Evolutionary conservation across 1,284 basidiomycete genomes (phyloP).

Genomic region (Fomes fomentarius): DNA sequence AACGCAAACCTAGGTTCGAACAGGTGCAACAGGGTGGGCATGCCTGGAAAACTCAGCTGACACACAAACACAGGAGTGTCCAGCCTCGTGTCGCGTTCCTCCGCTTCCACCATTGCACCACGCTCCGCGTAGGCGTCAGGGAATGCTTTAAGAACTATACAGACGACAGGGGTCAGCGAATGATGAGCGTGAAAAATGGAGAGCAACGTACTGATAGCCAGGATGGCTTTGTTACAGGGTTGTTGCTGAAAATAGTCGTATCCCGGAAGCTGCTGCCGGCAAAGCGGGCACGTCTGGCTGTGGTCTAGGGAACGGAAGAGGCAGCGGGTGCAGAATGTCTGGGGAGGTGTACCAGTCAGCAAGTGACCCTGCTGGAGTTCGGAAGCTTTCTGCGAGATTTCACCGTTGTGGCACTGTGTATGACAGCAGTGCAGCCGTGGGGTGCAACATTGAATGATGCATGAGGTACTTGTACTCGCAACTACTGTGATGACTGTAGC

Average conservation of each 20-base stretch:
- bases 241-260: constrained; percentile 85
- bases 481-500: neutral
- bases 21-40: constrained; percentile 89
- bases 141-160: constrained; percentile 65
- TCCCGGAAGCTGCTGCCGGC: constrained; percentile 75
- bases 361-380: neutral
- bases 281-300: constrained; percentile 81
- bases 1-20: constrained; percentile 77
- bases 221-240: constrained; percentile 67
- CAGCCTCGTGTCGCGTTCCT: constrained; percentile 77
- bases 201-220: constrained; percentile 66
- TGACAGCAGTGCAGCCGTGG: no score
- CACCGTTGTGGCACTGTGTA: no score
- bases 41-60: constrained; percentile 87
- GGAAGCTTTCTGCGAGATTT: no score
- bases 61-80: constrained; percentile 93
- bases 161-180: constrained; percentile 1
- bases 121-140: constrained; percentile 60
- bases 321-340: constrained; percentile 92
- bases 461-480: neutral
- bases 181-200: no score
- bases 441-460: no score
- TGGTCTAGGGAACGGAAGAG: constrained; percentile 91
- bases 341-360: constrained; percentile 8
- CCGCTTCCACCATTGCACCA: constrained; percentile 63